Conservation (phyloP, 108 stramenopile genomes). For the Conticribra weissflogii region DNA sequence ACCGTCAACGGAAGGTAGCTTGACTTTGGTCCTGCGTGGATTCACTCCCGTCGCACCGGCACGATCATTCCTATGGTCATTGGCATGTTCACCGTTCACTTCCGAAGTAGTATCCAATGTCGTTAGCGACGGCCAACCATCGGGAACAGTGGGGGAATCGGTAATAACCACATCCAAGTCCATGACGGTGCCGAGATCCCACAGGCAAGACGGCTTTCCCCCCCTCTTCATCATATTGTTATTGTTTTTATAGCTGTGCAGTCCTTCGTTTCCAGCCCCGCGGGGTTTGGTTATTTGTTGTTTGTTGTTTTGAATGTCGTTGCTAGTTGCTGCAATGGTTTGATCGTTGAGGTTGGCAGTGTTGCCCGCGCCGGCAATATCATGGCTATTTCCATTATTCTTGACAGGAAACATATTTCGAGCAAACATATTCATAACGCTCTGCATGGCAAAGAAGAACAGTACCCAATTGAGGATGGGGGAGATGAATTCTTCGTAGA, state of each 20-base stretch:
- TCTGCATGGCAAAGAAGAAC: constrained; percentile 34
- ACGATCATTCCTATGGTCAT: constrained; percentile 3
- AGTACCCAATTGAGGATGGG: constrained; percentile 17
- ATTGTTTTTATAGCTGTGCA: constrained; percentile 2
- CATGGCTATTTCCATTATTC: not conserved
- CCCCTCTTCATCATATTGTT: not conserved
- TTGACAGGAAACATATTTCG: not conserved
- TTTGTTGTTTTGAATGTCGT: too few species aligned
- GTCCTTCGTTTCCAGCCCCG: not conserved
- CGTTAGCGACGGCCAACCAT: constrained; percentile 28
- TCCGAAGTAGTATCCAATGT: not conserved
- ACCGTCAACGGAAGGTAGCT: too few species aligned
- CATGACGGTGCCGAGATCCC: constrained; percentile 50
- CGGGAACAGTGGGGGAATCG: constrained; percentile 34
- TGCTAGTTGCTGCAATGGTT: too few species aligned
- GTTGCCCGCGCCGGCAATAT: not conserved
- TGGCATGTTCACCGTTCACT: not conserved
- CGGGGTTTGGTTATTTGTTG: constrained; percentile 14
- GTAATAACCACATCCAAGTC: constrained; percentile 46
- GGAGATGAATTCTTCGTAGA: not conserved
- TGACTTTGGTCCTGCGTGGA: constrained; percentile 17
- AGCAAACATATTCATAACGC: constrained; percentile 14
- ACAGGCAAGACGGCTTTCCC: constrained; percentile 40
- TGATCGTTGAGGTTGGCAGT: not conserved
- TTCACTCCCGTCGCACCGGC: not conserved